Conservation (phyloP, 2,329 filamentous ascomycete species). For the Epichloe coenophiala region DNA sequence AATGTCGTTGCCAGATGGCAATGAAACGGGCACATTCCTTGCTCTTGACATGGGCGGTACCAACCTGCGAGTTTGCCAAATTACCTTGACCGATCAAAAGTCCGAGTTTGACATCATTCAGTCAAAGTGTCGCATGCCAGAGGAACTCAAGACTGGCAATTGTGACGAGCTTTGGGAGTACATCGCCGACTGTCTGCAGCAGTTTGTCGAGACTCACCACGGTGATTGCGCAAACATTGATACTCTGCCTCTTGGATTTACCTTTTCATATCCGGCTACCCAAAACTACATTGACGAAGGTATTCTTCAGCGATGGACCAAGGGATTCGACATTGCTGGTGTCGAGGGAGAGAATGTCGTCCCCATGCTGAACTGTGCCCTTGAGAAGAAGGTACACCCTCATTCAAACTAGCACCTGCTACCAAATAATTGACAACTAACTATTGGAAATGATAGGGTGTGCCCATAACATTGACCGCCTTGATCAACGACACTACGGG, state of each 20-base stretch:
- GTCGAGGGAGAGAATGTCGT: slow-evolving; percentile 88
- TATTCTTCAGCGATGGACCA: slow-evolving; percentile 89
- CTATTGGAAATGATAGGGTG: slow-evolving; percentile 36
- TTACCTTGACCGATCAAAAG: slow-evolving; percentile 73
- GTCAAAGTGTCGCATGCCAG: slow-evolving; percentile 89
- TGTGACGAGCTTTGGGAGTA: slow-evolving; percentile 88
- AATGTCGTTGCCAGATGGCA: slow-evolving; percentile 73
- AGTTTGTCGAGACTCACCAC: slow-evolving; percentile 81
- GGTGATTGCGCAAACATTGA: slow-evolving; percentile 47
- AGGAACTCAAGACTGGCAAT: slow-evolving; percentile 76
- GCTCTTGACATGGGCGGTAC: slow-evolving; percentile 94
- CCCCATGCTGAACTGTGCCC: slow-evolving; percentile 69
- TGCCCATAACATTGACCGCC: slow-evolving; percentile 85
- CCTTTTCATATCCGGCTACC: slow-evolving; percentile 88
- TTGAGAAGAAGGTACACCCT: slow-evolving; percentile 39
- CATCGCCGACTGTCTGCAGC: slow-evolving; percentile 80
- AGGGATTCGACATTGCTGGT: slow-evolving; percentile 87
- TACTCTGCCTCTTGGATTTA: slow-evolving; percentile 75
- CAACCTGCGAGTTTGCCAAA: slow-evolving; percentile 88
- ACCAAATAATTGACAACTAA: background rate
- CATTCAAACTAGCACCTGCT: background rate
- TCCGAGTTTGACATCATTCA: slow-evolving; percentile 91
- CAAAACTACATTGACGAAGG: slow-evolving; percentile 91
- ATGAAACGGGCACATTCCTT: slow-evolving; percentile 77
- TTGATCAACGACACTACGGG: slow-evolving; percentile 97